Conservation (phyloP, 495 filamentous ascomycete species). For the Podospora didyma region DNA sequence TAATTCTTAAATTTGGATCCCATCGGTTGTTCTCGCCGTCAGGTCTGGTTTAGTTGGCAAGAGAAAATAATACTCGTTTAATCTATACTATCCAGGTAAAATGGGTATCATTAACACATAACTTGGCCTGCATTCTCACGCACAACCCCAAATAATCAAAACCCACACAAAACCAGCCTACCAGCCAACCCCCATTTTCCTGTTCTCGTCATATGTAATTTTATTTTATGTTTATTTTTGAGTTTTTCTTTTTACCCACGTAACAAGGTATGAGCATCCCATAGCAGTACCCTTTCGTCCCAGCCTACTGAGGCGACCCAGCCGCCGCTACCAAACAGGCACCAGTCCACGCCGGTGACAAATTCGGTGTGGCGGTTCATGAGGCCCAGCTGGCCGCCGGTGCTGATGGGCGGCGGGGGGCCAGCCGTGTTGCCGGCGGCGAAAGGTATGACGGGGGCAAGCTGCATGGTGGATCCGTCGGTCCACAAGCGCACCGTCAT, state of each 20-base stretch:
- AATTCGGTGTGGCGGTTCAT: constrained; percentile 96
- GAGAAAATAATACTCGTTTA: no score
- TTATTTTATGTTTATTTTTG: background rate
- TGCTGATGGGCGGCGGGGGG: constrained; percentile 26
- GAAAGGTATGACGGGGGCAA: background rate
- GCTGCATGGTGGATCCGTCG: constrained; percentile 56
- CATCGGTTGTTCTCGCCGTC: no score
- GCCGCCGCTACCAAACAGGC: constrained; percentile 88
- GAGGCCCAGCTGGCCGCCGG: constrained; percentile 70
- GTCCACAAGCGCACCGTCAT: constrained; percentile 95
- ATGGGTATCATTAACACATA: no score
- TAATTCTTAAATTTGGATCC: no score
- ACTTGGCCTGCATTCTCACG: no score
- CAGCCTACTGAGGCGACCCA: constrained; percentile 93
- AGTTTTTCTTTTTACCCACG: background rate
- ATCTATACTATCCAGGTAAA: no score
- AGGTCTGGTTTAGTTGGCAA: no score
- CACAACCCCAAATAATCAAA: background rate
- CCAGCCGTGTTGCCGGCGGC: constrained; percentile 8
- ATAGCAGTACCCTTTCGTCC: constrained; percentile 87
- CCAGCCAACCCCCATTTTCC: no score
- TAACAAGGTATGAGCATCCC: constrained; percentile 65
- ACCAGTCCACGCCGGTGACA: constrained; percentile 97
- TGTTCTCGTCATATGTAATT: background rate
- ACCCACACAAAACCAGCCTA: background rate